Evolutionary conservation across 768 basidiomycete genomes (phyloP).

Genomic region (Phanerochaete carnosa): DNA sequence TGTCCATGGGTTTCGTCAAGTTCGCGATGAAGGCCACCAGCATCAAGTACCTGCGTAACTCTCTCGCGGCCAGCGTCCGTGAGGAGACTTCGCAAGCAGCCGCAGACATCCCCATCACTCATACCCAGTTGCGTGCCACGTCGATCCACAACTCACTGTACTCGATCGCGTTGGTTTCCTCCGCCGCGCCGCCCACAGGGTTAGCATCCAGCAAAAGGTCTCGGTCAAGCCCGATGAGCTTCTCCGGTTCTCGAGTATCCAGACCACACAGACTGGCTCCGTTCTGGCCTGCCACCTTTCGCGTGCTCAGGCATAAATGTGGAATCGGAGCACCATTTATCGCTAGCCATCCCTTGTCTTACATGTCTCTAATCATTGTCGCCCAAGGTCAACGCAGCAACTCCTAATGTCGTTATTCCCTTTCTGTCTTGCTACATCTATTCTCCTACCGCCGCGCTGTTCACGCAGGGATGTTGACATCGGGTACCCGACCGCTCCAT

Average conservation of each 20-base stretch:
- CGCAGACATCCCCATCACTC: constrained; percentile 70
- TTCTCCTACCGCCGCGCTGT: background rate
- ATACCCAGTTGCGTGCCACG: constrained; percentile 86
- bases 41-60: constrained; percentile 79
- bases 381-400: constrained; percentile 6
- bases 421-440: background rate
- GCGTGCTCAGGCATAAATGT: constrained; percentile 36
- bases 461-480: background rate
- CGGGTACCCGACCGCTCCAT: background rate
- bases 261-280: constrained; percentile 74
- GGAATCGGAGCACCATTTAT: background rate
- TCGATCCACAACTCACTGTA: constrained; percentile 91
- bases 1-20: constrained; percentile 93
- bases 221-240: constrained; percentile 83
- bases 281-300: constrained; percentile 78
- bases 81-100: constrained; percentile 31
- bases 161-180: constrained; percentile 93
- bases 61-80: constrained; percentile 40
- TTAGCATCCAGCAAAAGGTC: constrained; percentile 82
- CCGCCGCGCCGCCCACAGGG: constrained; percentile 80
- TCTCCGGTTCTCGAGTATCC: constrained; percentile 82
- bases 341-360: background rate
- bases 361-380: background rate
- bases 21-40: constrained; percentile 94
- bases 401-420: background rate